Base-by-base conservation (phyloP, 2,329 filamentous ascomycete species). In the Pestalotiopsis sp. region DNA sequence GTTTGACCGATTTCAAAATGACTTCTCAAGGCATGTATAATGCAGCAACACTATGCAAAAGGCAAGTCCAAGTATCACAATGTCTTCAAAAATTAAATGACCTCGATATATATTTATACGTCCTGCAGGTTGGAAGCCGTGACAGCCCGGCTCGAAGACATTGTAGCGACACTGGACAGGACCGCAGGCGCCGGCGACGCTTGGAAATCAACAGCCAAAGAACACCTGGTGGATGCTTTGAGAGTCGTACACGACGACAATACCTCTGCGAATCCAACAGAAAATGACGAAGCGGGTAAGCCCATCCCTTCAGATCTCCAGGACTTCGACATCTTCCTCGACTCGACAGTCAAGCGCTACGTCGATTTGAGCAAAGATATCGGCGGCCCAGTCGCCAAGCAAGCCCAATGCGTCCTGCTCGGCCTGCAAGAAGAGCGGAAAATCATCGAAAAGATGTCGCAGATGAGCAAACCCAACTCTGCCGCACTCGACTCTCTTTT, bases 381-480 rank as follows among this genome's bases (percentile, higher is more conserved):
- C 12, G 64, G 64, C 12, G 64, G 64, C 9, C 45, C 64, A 27
- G 64, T 66, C 20, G 64, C 64, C 27, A 49, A 49, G 49, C 64
- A 66, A 20, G 64, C 64, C 12, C 17, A 20, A n/a, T 45, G 36
- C 14, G 45, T 66, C 11, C 41, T 31, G 2, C 2, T n/a, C 23
- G n/a, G 64, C 12, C 52, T 66, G 11, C 41, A 36, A 49, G 64
- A 66, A 36, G 25, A 66, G n/a, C 64, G 41, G 5, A 66, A 39
- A 27, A 57, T 66, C 23, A 12, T 66, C 5, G 23, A 57, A 11
- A 38, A 13, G 9, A 45, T 45, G 6, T 57, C 41, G 20, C 57
- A 23, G 23, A 57, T 45, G 4, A 13, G 4, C 31, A 66, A 57
- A 25, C 64, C 64, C 23, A 49, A 66, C 31, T 12, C 49, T 27